phyloP scores from a whole-genome alignment of 2,329 filamentous ascomycete genomes.

The Aspergillus carbonarius region DNA sequence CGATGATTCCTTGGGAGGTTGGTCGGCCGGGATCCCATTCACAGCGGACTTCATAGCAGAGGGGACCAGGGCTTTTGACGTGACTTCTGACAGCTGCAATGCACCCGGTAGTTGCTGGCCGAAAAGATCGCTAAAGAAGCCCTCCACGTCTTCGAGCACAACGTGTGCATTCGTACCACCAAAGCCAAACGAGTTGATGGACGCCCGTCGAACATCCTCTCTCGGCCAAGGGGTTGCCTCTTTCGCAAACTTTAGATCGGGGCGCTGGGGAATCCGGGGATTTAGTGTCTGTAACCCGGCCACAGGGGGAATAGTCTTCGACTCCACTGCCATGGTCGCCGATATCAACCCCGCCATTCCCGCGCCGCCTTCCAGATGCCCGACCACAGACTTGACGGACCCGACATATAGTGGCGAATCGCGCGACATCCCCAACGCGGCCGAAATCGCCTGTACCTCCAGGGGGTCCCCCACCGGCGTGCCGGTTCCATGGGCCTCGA shows the following conservation, averaged over 20 bases:
- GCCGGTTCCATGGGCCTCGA: slow-evolving; percentile 45
- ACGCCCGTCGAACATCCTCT: slow-evolving; percentile 16
- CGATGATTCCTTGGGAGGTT: neutral
- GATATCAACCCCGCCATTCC: slow-evolving; percentile 54
- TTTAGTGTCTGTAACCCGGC: slow-evolving; percentile 45
- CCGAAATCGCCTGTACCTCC: slow-evolving; percentile 18
- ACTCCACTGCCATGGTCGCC: slow-evolving; percentile 43
- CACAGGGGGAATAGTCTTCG: slow-evolving; percentile 45
- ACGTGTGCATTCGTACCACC: slow-evolving; percentile 29
- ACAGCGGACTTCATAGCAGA: neutral
- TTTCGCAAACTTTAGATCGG: slow-evolving; percentile 12
- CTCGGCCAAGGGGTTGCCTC: slow-evolving; percentile 22
- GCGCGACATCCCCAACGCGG: slow-evolving; percentile 16
- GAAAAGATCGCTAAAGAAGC: neutral
- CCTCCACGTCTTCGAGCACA: slow-evolving; percentile 19
- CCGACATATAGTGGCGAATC: slow-evolving; percentile 27
- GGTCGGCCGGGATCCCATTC: neutral
- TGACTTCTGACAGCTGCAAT: neutral
- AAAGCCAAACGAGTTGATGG: slow-evolving; percentile 31
- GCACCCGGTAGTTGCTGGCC: neutral
- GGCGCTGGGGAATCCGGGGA: slow-evolving; percentile 36
- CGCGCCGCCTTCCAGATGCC: slow-evolving; percentile 53
- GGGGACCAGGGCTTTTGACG: neutral
- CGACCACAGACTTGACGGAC: slow-evolving; percentile 36
- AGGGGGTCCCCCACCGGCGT: slow-evolving; percentile 32